Base-by-base conservation (phyloP, 345 rosid species). In the Hypericum perforatum region DNA sequence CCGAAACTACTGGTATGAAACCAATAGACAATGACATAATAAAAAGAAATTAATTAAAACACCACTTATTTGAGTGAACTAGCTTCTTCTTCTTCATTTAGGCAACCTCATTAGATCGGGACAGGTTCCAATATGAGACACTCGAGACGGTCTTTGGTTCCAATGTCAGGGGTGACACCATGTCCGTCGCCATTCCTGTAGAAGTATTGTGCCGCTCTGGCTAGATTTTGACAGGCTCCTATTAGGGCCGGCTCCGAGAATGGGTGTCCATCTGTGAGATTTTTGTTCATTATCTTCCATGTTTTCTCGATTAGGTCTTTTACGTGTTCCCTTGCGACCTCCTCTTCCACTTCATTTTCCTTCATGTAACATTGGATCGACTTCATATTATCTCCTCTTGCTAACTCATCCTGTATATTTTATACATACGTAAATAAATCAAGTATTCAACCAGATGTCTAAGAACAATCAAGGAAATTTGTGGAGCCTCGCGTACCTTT, bases 211-310 rank as follows among this genome's bases (percentile, higher is more conserved):
- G 56, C 47, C 13, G 2, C n/a, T 6, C 60, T 37, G 3, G 37
- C 60, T 11, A 46, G 9, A 41, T 54, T 49, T 11, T 46, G 11
- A 2, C 43, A 49, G 9, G 8, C 14, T 40, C 9, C 54, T 5
- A 39, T 5, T 29, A 62, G 49, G 14, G 16, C 39, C 8, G 47
- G 9, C 0, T 22, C 32, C 32, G 37, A 42, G 41, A 62, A 54
- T 11, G 43, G n/a, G 11, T 36, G 11, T 11, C 43, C 13, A 3
- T 37, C 9, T 6, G 16, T 0, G n/a, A 41, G 36, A 2, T 45
- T 58, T 56, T 46, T 11, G 43, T 69, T 69, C 14, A 63, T 12
- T 51, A 48, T 59, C 45, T 69, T 55, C 69, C 69, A 69, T 6
- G 65, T 36, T 41, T 55, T 54, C 7, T 41, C 12, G 5, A 69